These are phyloP conservation scores for Candida manassasensis DNA, from an alignment of 805 yeast species.

Conservation along the genomic window DNA sequence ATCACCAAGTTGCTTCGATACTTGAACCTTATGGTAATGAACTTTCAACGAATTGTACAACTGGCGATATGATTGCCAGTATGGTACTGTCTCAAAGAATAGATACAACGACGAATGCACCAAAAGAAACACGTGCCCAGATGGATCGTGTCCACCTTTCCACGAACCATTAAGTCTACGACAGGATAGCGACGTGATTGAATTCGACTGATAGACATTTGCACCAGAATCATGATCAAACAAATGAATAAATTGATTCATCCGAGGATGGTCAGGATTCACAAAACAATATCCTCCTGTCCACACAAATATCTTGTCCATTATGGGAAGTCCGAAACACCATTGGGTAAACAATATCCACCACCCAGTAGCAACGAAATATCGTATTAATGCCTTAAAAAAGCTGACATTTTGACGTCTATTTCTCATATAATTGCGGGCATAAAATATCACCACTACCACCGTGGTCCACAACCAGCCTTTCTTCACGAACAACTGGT, in stretches of 20 bases:
- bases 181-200: slow-evolving; percentile 31
- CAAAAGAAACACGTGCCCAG: slow-evolving; percentile 85
- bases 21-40: background rate
- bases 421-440: slow-evolving; percentile 8
- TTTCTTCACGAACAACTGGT: slow-evolving; percentile 70
- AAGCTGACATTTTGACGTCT: slow-evolving; percentile 5
- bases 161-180: slow-evolving; percentile 45
- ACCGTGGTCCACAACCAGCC: slow-evolving; percentile 90
- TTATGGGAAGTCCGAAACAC: slow-evolving; percentile 78
- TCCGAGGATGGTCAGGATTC: slow-evolving; percentile 12
- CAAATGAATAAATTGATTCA: slow-evolving; percentile 5
- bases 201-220: background rate
- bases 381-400: slow-evolving; percentile 35
- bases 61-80: slow-evolving; percentile 26
- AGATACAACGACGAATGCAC: slow-evolving; percentile 62
- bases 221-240: slow-evolving; percentile 1
- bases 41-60: slow-evolving; percentile 4
- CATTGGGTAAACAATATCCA: slow-evolving; percentile 88
- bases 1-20: slow-evolving; percentile 4
- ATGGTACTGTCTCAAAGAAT: slow-evolving; percentile 54
- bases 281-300: slow-evolving; percentile 79
- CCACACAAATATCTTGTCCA: slow-evolving; percentile 75
- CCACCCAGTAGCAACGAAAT: slow-evolving; percentile 59
- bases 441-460: slow-evolving; percentile 21
- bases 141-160: slow-evolving; percentile 96